phyloP scores from a whole-genome alignment of 306 rosid genomes.

The Fragaria nilgerrensis region DNA sequence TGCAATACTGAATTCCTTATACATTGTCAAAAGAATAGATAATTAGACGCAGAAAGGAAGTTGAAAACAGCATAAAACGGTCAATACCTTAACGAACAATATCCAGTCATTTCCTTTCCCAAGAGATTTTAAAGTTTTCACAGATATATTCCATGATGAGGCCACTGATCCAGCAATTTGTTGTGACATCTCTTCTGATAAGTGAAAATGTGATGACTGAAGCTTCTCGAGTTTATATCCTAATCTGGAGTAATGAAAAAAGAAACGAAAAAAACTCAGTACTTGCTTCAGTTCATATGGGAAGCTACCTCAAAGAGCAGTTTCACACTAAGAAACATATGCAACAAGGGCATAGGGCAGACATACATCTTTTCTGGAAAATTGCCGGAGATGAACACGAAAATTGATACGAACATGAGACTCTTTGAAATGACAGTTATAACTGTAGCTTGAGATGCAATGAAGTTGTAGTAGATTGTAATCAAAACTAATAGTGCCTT shows the following conservation, averaged over 20 bases:
- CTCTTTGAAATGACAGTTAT: constrained; percentile 67
- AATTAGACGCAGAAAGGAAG: constrained; percentile 2
- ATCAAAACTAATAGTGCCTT: constrained; percentile 52
- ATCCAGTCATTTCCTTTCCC: constrained; percentile 63
- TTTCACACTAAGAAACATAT: constrained; percentile 12
- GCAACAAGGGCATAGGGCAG: constrained; percentile 22
- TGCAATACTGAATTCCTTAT: constrained; percentile 2
- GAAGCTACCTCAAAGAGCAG: constrained; percentile 1
- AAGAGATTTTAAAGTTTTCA: constrained; percentile 59
- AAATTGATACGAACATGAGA: constrained; percentile 47
- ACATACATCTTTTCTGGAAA: constrained; percentile 80
- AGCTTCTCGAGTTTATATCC: constrained; percentile 80
- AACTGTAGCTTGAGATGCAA: constrained; percentile 64
- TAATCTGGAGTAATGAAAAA: constrained; percentile 46
- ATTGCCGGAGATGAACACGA: constrained; percentile 57
- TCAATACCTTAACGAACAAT: constrained; percentile 64
- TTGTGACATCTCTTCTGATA: constrained; percentile 68
- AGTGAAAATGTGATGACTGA: constrained; percentile 61
- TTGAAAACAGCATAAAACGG: neutral
- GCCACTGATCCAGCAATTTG: constrained; percentile 47
- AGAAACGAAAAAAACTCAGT: constrained; percentile 13
- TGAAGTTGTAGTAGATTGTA: constrained; percentile 76
- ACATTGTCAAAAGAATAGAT: neutral
- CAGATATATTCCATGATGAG: constrained; percentile 69
- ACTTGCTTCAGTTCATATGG: constrained; percentile 28